Evolutionary conservation across 352 stramenopile genomes (phyloP).

Genomic region (Pythium oligandrum): DNA sequence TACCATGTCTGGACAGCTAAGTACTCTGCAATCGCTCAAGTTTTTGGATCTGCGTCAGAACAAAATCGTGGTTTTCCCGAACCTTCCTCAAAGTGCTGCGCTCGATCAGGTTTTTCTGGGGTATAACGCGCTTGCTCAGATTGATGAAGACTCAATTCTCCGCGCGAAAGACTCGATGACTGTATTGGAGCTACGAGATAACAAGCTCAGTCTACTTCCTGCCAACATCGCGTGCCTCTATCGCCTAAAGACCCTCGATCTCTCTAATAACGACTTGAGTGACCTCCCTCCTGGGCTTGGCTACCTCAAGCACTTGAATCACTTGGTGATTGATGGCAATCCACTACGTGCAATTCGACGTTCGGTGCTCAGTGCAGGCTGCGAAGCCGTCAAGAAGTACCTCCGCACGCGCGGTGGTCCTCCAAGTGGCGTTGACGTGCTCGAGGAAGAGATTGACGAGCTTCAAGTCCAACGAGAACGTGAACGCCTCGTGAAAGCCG

Average conservation of each 20-base stretch:
- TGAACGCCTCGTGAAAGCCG: conserved; percentile 11
- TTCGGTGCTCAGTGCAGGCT: conserved; percentile 55
- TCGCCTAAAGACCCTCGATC: conserved; percentile 73
- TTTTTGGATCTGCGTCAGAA: conserved; percentile 79
- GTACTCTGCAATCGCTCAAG: conserved; percentile 37
- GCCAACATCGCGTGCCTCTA: conserved; percentile 50
- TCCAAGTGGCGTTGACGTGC: conserved; percentile 44
- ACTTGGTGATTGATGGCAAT: conserved; percentile 74
- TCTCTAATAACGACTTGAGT: conserved; percentile 78
- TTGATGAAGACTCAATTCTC: conserved; percentile 56
- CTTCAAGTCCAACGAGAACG: conserved; percentile 25
- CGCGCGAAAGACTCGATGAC: conserved; percentile 64
- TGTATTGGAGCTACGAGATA: conserved; percentile 76
- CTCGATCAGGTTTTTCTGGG: conserved; percentile 79
- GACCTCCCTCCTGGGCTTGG: conserved; percentile 71
- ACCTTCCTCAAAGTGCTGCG: conserved; percentile 41
- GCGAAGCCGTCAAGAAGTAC: conserved; percentile 80
- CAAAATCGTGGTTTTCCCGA: conserved; percentile 50
- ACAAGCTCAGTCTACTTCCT: conserved; percentile 61
- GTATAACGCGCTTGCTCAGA: conserved; percentile 57
- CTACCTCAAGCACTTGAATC: conserved; percentile 74
- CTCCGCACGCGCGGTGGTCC: conserved; percentile 61
- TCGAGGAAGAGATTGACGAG: conserved; percentile 73
- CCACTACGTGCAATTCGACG: conserved; percentile 68
- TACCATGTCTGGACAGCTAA: conserved; percentile 34